Conservation (phyloP, 202 grass and related monocot species). For the Zoysia matrella region DNA sequence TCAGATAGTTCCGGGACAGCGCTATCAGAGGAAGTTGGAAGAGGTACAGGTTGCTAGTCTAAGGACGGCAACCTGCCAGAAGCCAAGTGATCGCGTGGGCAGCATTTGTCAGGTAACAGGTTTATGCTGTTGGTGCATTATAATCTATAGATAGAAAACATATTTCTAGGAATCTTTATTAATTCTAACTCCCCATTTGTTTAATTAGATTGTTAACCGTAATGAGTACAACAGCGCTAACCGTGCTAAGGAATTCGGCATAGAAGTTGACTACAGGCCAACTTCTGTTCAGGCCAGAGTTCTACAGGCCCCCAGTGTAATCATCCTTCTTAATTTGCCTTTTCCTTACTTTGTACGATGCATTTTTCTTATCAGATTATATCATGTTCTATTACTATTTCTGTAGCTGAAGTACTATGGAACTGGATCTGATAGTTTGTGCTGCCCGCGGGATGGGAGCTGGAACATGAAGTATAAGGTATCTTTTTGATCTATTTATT, state of each 20-base stretch:
- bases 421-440: conserved; percentile 47
- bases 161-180: conserved; percentile 1
- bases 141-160: not conserved
- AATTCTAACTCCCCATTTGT: conserved; percentile 13
- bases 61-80: conserved; percentile 19
- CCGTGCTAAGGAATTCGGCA: conserved; percentile 66
- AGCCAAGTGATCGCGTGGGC: not conserved
- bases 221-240: conserved; percentile 56
- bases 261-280: conserved; percentile 59
- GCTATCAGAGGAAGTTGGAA: conserved; percentile 49
- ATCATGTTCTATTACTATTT: conserved; percentile 15
- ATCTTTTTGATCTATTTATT: not conserved
- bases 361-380: conserved; percentile 11
- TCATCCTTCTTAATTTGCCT: not conserved
- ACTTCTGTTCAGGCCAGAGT: conserved; percentile 64
- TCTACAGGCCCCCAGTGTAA: conserved; percentile 65
- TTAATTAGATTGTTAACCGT: conserved; percentile 40
- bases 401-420: conserved; percentile 76
- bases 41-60: conserved; percentile 5
- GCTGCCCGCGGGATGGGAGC: conserved; percentile 45
- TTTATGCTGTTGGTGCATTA: conserved; percentile 23
- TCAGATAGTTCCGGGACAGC: conserved; percentile 47
- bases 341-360: not conserved
- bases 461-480: conserved; percentile 88
- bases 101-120: conserved; percentile 34